Evolutionary conservation across 441 rosid species (phyloP).

Genomic region (Gossypium lobatum): DNA sequence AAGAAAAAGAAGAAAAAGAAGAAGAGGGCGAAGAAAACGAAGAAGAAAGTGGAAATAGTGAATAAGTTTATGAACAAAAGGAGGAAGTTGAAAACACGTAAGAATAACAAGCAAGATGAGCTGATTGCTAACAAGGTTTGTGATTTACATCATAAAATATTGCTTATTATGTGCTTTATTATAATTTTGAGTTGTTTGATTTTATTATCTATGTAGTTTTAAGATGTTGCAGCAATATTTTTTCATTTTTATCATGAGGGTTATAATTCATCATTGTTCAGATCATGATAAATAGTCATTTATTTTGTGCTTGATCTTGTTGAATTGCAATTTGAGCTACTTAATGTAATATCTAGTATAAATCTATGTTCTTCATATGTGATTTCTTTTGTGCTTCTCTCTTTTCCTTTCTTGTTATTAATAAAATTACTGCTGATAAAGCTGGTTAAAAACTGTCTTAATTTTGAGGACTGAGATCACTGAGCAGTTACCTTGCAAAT

Average conservation of each 20-base stretch:
- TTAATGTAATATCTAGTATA: background rate
- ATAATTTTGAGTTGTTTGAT: background rate
- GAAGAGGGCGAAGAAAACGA: conserved; percentile 15
- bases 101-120: conserved; percentile 13
- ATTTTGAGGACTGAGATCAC: conserved; percentile 10
- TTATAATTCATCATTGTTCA: conserved; percentile 7
- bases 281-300: conserved; percentile 1
- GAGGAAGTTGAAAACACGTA: conserved; percentile 16
- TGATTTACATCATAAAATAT: conserved; percentile 18
- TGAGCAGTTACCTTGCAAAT: conserved; percentile 13
- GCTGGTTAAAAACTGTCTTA: conserved; percentile 22
- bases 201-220: background rate
- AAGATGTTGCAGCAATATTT: background rate
- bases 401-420: background rate
- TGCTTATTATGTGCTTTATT: conserved; percentile 4
- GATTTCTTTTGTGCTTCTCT: background rate
- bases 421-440: conserved; percentile 20
- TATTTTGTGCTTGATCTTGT: background rate
- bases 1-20: background rate
- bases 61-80: conserved; percentile 18
- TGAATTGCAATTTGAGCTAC: conserved; percentile 6
- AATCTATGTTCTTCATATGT: background rate
- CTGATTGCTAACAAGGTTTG: conserved; percentile 25
- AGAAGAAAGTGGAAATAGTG: conserved; percentile 14
- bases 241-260: background rate